Percentiles rank a stretch among this genome's conserved stretches.
Conservation (phyloP, 1,139 yeast species). For the Protomyces arabidopsidicola region DNA sequence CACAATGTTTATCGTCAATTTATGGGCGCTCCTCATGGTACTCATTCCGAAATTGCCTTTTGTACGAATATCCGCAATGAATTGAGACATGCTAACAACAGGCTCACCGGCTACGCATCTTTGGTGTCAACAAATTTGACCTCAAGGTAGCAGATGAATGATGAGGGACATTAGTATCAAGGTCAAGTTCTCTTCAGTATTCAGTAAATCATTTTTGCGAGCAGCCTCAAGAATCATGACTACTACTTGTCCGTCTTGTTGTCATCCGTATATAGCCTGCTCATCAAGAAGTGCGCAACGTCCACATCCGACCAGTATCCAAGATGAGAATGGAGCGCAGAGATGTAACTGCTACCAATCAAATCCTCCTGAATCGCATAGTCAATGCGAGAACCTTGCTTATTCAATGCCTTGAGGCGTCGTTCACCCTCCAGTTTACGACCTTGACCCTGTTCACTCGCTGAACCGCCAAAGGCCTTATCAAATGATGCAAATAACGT, state of each 20-base stretch:
- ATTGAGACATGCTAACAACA: background rate
- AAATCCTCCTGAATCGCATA: constrained; percentile 74
- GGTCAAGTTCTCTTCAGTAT: background rate
- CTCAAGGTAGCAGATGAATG: constrained; percentile 23
- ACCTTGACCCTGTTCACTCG: constrained; percentile 35
- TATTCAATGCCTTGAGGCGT: constrained; percentile 50
- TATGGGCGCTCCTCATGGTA: constrained; percentile 70
- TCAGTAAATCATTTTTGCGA: background rate
- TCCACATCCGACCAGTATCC: constrained; percentile 84
- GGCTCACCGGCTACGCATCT: constrained; percentile 31
- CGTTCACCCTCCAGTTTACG: constrained; percentile 33
- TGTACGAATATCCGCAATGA: constrained; percentile 29
- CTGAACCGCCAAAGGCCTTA: constrained; percentile 36
- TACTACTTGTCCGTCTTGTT: background rate
- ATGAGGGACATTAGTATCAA: background rate
- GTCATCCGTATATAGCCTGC: constrained; percentile 28
- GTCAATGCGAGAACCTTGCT: constrained; percentile 67
- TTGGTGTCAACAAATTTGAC: constrained; percentile 31
- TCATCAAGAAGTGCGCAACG: constrained; percentile 71
- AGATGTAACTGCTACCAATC: constrained; percentile 62
- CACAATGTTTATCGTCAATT: constrained; percentile 70
- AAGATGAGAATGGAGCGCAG: constrained; percentile 81
- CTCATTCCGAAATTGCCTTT: constrained; percentile 85
- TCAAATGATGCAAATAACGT: constrained; percentile 31
- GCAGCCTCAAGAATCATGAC: background rate